A percentile compares a stretch with the other conserved stretches of the same genome.
phyloP scores from a whole-genome alignment of 495 filamentous ascomycete genomes.

The Hamigera avellanea region DNA sequence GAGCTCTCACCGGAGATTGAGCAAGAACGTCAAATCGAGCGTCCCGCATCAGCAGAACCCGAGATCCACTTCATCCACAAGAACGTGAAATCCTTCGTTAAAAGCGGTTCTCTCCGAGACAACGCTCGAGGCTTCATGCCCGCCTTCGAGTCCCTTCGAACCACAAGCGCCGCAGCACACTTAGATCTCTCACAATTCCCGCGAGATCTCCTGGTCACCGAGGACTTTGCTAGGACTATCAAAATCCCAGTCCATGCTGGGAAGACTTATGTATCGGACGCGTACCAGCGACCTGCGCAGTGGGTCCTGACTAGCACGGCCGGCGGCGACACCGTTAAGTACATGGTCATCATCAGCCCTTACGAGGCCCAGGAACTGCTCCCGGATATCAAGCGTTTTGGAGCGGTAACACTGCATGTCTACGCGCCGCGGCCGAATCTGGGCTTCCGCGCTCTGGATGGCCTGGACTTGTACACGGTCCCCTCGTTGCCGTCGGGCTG shows the following conservation, averaged over 20 bases:
- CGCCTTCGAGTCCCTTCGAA: constrained; percentile 33
- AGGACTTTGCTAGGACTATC: constrained; percentile 45
- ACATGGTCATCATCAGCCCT: constrained; percentile 48
- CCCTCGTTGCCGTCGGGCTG: background rate
- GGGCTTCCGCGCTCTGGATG: constrained; percentile 32
- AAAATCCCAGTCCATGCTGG: constrained; percentile 21
- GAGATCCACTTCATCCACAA: constrained; percentile 29
- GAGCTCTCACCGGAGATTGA: constrained; percentile 55
- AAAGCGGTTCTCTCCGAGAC: too few relatives aligned
- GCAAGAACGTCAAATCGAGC: constrained; percentile 42
- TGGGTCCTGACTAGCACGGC: constrained; percentile 41
- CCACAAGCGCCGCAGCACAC: constrained; percentile 24
- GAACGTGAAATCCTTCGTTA: constrained; percentile 32
- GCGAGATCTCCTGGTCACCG: constrained; percentile 35
- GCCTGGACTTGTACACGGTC: constrained; percentile 27
- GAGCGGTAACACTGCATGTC: constrained; percentile 35
- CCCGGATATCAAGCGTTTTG: constrained; percentile 19
- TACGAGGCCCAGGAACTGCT: constrained; percentile 47
- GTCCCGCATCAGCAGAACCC: constrained; percentile 27
- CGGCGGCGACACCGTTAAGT: too few relatives aligned
- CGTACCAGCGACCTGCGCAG: constrained; percentile 44
- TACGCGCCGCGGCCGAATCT: constrained; percentile 45
- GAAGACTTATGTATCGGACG: constrained; percentile 23
- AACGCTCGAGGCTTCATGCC: constrained; percentile 27
- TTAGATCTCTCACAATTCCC: constrained; percentile 26